Base-by-base conservation (phyloP, 495 filamentous ascomycete genomes). In the Pyrenopolyporus hunteri region DNA sequence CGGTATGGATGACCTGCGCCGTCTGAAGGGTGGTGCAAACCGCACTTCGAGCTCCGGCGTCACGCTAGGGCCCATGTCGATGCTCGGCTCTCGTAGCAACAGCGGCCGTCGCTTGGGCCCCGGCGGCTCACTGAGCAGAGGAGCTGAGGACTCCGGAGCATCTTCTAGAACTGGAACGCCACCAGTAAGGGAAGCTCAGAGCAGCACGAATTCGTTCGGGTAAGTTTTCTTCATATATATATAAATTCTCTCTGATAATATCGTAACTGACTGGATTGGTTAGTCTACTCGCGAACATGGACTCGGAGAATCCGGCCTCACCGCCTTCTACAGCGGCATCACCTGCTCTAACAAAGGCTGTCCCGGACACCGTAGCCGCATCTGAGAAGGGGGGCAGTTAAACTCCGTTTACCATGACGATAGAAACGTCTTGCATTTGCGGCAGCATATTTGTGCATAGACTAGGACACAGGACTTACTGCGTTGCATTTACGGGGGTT, bases 81-180 rank as follows among this genome's bases (percentile, higher is more conserved):
- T 91, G 83, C 89, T 98, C 75, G 81, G 80, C 53, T 83, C 74
- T 45, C 80, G 90, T 53, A 95, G 91, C 78, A 92, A 87, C 76
- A 95, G 91, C 70, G 89, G 91, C 44, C 85, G 89, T 54, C 88
- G 88, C 73, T 85, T 92, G 69, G 88, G 89, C 48, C 86, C 87
- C 43, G 85, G 87, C 66, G 85, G 85, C 70, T 83, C 86, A 66
- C 75, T 91, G 53, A 83, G 82, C 66, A 83, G 87, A 63, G 82
- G 84, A 36, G 85, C 85, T 42, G 91, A 96, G 57, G 93, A 95
- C 67, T 81, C 78, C 10, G 74, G 72, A 26, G 83, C 87, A 44
- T 92, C 90, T 51, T 97, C 93, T 49, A 87, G 94, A 64, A 94
- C 89, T 57, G 89, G 87, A 66, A 97, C 93, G 51, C 92, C 92